phyloP scores from a whole-genome alignment of 2,329 filamentous ascomycete species.

The Gremmenia infestans region DNA sequence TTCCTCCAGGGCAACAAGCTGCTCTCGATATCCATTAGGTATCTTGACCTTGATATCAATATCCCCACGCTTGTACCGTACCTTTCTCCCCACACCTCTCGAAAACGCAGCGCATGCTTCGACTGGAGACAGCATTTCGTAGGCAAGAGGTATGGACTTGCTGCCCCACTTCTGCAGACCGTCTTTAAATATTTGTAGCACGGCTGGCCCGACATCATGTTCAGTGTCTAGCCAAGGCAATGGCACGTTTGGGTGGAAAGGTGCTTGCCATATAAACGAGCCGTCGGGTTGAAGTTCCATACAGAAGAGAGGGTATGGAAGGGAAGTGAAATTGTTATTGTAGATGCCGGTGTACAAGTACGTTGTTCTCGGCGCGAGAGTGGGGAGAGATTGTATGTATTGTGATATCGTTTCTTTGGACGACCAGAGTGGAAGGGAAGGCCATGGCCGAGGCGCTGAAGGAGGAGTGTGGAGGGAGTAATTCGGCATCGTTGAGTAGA shows the following conservation, averaged over 20 bases:
- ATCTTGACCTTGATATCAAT: slow-evolving; percentile 84
- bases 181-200: slow-evolving; percentile 94
- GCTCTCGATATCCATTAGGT: slow-evolving; percentile 81
- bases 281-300: slow-evolving; percentile 84
- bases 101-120: slow-evolving; percentile 81
- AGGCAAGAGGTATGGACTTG: slow-evolving; percentile 77
- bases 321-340: slow-evolving; percentile 97
- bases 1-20: slow-evolving; percentile 66
- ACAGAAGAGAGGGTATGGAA: slow-evolving; percentile 89
- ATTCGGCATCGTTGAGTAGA: slow-evolving; percentile 97
- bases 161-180: slow-evolving; percentile 79
- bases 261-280: slow-evolving; percentile 87
- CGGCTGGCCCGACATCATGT: slow-evolving; percentile 88
- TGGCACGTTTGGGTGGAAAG: slow-evolving; percentile 83
- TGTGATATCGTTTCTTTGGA: slow-evolving; percentile 91
- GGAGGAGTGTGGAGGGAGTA: slow-evolving; percentile 69
- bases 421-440: slow-evolving; percentile 82
- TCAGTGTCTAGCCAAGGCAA: slow-evolving; percentile 95
- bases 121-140: slow-evolving; percentile 77
- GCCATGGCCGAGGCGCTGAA: slow-evolving; percentile 49
- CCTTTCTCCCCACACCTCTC: slow-evolving; percentile 69
- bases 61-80: slow-evolving; percentile 68
- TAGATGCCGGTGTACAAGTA: slow-evolving; percentile 97
- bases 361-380: slow-evolving; percentile 67
- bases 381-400: slow-evolving; percentile 69